Evolutionary conservation across 2,329 filamentous ascomycete genomes (phyloP).

Genomic region (Chalaropsis ovoidea): DNA sequence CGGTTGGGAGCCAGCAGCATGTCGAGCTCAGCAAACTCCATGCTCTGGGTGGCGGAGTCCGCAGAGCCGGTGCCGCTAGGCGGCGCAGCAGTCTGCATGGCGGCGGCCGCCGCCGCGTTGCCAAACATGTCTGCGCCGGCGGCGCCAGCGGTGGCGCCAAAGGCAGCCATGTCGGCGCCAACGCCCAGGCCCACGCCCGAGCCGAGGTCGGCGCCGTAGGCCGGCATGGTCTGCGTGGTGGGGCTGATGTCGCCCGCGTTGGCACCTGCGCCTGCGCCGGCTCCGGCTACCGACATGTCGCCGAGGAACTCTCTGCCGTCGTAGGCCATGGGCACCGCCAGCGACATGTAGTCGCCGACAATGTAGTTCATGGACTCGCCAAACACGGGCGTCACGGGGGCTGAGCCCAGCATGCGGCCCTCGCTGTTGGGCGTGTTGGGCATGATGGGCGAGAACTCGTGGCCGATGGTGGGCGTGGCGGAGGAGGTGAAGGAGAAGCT

Average conservation of each 20-base stretch:
- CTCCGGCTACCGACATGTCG: not conserved
- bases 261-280: not conserved
- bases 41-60: not conserved
- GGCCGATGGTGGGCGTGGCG: not conserved
- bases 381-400: conserved; percentile 1
- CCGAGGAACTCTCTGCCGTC: not conserved
- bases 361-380: conserved; percentile 9
- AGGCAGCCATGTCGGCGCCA: not conserved
- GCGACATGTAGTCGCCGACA: conserved; percentile 5
- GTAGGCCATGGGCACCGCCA: not conserved
- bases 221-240: not conserved
- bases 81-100: not conserved
- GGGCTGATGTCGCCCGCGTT: not conserved
- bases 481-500: not conserved
- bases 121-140: not conserved
- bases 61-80: not conserved
- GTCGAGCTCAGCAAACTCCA: not conserved
- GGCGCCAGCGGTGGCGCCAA: not conserved
- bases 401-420: conserved; percentile 2
- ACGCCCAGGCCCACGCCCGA: not conserved
- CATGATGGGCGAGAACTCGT: conserved; percentile 6
- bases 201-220: not conserved
- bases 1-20: not conserved
- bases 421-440: conserved; percentile 10
- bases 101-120: not conserved